Evolutionary conservation across 345 rosid species (phyloP), one percentile per base, ranked within the genome.

Genomic region (Gossypium ekmanianum): DNA sequence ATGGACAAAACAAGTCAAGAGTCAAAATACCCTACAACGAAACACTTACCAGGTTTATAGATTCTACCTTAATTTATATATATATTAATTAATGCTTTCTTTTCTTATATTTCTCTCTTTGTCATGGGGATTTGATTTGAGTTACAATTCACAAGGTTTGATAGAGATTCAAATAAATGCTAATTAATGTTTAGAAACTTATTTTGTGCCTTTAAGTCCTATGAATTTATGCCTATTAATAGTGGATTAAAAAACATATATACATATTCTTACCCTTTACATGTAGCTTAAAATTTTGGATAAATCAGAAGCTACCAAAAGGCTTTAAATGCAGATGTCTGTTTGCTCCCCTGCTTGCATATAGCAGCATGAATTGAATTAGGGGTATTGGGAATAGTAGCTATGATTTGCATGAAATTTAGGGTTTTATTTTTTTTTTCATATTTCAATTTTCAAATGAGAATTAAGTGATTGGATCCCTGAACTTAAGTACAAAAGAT

Each of bases 361-460:
- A 55, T 68, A 16, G 12, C 22, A 29, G 52, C 47, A 62, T 77
- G 24, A 51, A 11, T 50, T 77, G 24, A 51, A 11, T 69, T 22
- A 45, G 73, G 11, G 51, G 11, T 71, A 58, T 84, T 71, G 83
- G 87, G 52, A 84, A 62, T 79, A 27, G 82, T 41, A 43, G 75
- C 64, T 72, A 72, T 26, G 55, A 14, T 8, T 26, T 66, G 73
- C 83, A 70, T 79, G 71, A 77, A 81, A 79, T 79, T 79, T 77
- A 79, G 83, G 78, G 71, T 26, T 50, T 50, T 14, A 34, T 67
- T 12, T 11, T 11, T 26, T 26, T 27, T 14, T 54, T 50, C 10
- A 44, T 52, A 17, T 71, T 43, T 22, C 4, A 17, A 39, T 29
- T 57, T 24, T 26, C n/a, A 48, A 45, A 50, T 39, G 34, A 56